These are phyloP conservation scores for Salvia splendens DNA, from an alignment of 257 asterid species.

Conservation along the genomic window DNA sequence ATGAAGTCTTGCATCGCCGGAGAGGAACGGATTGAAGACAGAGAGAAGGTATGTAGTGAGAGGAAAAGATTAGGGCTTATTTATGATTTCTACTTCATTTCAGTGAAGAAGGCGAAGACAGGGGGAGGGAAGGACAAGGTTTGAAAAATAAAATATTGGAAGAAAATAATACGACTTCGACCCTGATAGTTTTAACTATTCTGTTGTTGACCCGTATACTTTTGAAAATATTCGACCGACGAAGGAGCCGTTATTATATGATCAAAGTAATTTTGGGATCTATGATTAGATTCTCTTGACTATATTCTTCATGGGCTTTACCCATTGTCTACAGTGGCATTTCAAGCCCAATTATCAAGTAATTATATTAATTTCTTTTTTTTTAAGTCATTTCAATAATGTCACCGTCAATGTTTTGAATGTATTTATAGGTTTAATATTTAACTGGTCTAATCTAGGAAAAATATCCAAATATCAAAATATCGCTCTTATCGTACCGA, in stretches of 20 bases:
- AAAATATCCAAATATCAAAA: no score
- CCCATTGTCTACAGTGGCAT: constrained; percentile 2
- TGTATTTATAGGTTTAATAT: no score
- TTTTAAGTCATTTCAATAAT: no score
- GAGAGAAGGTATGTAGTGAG: constrained; percentile 28
- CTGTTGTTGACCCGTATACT: constrained; percentile 18
- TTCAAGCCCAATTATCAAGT: constrained; percentile 3
- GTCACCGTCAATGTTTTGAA: no score
- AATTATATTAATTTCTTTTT: no score
- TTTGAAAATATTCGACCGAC: constrained; percentile 35
- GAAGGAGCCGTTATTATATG: constrained; percentile 42
- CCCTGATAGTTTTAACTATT: constrained; percentile 21
- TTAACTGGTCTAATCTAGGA: no score
- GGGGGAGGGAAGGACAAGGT: constrained; percentile 43
- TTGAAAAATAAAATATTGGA: constrained; percentile 47
- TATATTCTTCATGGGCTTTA: constrained; percentile 16
- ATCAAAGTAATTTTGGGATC: constrained; percentile 28
- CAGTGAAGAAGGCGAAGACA: constrained; percentile 37
- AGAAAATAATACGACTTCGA: constrained; percentile 16
- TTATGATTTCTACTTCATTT: constrained; percentile 40
- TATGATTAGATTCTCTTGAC: constrained; percentile 22
- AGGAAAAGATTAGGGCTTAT: constrained; percentile 40
- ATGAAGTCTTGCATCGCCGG: constrained; percentile 81
- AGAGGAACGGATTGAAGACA: constrained; percentile 8
- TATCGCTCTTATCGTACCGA: no score